These are phyloP conservation scores for Trichoderma hamatum DNA, from an alignment of 2,329 filamentous ascomycete species.

Conservation along the genomic window DNA sequence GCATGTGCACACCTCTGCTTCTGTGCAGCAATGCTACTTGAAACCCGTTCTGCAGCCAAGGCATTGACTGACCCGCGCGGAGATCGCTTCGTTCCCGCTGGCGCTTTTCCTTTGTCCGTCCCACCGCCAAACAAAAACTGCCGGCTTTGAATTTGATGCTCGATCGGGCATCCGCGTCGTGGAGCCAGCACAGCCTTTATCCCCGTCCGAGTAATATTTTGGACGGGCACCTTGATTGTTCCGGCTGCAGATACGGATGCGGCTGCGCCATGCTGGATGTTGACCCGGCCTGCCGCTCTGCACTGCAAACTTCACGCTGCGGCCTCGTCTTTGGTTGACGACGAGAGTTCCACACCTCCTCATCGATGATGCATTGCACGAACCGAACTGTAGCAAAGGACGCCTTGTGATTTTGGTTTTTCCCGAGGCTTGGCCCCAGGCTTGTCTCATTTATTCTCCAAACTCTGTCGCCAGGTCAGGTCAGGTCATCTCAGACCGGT, in stretches of 20 bases:
- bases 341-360: conserved; percentile 10
- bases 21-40: neutral
- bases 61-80: neutral
- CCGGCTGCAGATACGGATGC: conserved; percentile 13
- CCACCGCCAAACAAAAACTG: neutral
- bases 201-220: conserved; percentile 21
- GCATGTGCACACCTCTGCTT: too few relatives aligned
- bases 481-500: neutral
- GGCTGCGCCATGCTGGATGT: neutral
- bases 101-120: neutral
- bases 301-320: neutral
- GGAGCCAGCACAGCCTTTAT: conserved; percentile 9
- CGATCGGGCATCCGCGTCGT: conserved; percentile 13
- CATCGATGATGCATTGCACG: neutral
- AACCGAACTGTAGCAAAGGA: neutral
- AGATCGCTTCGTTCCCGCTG: conserved; percentile 11
- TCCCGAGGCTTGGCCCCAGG: conserved; percentile 10
- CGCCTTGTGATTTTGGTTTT: conserved; percentile 1
- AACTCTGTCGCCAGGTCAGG: neutral
- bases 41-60: neutral
- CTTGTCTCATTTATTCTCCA: neutral
- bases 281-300: neutral
- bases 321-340: neutral
- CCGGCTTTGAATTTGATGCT: conserved; percentile 7
- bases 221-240: neutral